Evolutionary conservation across 2,329 filamentous ascomycete genomes (phyloP).

Genomic region (Fusarium multiceps): DNA sequence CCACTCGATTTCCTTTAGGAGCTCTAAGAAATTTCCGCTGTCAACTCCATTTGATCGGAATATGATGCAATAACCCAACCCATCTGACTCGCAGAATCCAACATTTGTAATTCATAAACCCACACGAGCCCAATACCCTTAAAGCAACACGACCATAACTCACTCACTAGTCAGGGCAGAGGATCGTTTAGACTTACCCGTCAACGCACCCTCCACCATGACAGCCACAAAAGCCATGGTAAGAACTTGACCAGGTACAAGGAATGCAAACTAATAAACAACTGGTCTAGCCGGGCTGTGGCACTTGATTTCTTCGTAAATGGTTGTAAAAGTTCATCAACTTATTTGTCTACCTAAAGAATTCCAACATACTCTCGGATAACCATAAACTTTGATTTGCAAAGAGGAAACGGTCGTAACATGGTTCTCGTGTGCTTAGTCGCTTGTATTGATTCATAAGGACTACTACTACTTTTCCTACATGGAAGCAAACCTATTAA

Average conservation of each 20-base stretch:
- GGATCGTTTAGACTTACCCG: background rate
- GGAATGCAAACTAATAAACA: constrained; percentile 28
- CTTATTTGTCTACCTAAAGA: constrained; percentile 1
- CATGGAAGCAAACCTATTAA: constrained; percentile 53
- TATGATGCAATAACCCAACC: background rate
- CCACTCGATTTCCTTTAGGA: background rate
- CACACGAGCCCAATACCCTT: background rate
- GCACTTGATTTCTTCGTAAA: constrained; percentile 14
- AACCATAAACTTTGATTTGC: constrained; percentile 14
- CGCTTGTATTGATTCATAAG: constrained; percentile 43
- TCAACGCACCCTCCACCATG: background rate
- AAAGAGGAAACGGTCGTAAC: constrained; percentile 26
- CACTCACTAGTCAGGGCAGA: background rate
- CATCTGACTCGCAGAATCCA: background rate
- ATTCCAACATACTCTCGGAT: constrained; percentile 15
- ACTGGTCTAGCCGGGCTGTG: constrained; percentile 4
- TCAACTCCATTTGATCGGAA: background rate
- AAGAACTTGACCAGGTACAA: constrained; percentile 12
- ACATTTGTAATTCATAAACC: background rate
- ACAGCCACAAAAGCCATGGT: constrained; percentile 17
- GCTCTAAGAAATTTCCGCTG: background rate
- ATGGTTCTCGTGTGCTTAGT: constrained; percentile 45
- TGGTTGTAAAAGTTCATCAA: constrained; percentile 14
- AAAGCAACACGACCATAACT: background rate
- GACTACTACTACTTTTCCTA: constrained; percentile 47